Evolutionary conservation across 805 yeast genomes (phyloP), one percentile per base, ranked within the genome.

Genomic region (Clavispora phyllophila): DNA sequence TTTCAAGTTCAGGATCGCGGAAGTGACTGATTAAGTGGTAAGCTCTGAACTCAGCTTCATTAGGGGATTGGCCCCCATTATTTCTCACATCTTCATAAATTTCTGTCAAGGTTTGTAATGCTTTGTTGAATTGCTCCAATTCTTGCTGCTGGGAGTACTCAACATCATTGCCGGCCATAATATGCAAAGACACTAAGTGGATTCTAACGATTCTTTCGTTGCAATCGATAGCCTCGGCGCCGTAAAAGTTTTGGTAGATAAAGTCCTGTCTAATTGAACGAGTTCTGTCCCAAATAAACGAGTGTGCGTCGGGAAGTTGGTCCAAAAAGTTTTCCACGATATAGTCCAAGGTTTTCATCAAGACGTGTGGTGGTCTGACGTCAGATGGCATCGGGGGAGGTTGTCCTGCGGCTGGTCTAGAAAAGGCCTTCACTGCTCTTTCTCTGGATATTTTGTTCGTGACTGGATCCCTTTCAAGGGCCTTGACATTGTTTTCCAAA

Each of bases 351-450:
- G 97, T 82, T 27, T 70, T 55, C 10, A 73, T 74, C 33, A 93
- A 64, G 1, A 90, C 70, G 42, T 74, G 76, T 0, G 99, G 99
- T 1, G 99, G 96, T 47, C 99, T 73, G 3, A 93, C 99, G 60
- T 93, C 99, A 1, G 97, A 88, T 0, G 99, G 99, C 44, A 93
- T 68, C 3, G 98, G 95, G 2, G 97, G 98, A 1, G 96, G 96
- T 53, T 93, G 96, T 6, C 98, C 99, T 0, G 98, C 97, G 14
- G 96, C 96, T 0, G 99, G 97, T 53, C 99, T 73, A 18, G 95
- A 85, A 58, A 93, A 93, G 1, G 96, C 95, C 63, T 93, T 93
- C 6, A 93, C 77, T 0, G 97, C 96, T 36, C 71, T 67, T 0
- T 56, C 56, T 23, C 76, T 60, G 0, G 87, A 73, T 5, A 88